Base-by-base conservation (phyloP, 2,329 filamentous ascomycete genomes). In the Elsinoe arachidis region DNA sequence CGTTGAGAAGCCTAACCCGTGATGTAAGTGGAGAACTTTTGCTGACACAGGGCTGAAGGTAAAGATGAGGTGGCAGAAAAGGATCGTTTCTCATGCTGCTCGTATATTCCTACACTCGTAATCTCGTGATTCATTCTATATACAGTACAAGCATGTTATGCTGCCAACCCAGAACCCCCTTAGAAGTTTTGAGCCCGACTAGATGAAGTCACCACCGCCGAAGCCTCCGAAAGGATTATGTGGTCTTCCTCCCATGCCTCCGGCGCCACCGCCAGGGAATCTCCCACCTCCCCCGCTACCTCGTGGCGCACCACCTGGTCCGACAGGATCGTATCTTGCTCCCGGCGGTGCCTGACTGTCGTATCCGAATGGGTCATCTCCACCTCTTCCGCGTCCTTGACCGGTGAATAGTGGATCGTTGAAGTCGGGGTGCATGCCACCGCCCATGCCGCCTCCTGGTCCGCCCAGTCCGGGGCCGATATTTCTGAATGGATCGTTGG, bases 391-490 rank as follows among this genome's bases (percentile, higher is more conserved):
- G 35, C 72, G 71, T 2, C 76, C 74, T 1, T 75, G 72, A 1
- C 76, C 78, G 5, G 79, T 80, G 68, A 96, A 96, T 49, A 96
- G 72, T 5, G 89, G 90, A 67, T 97, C 91, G 65, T 96, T 90
- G 69, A 96, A 93, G 0, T 91, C 95, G 0, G 93, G 93, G 71
- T 96, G 88, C 93, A 99, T 99, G 0, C 93, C 93, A 11, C 86
- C 84, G 10, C 80, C 80, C 17, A 84, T 80, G 12, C 82, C 81
- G 0, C 78, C 60, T 0, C 82, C 79, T 43, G 72, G 73, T n/a
- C 81, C 74, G 49, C 79, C 77, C 30, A 82, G 81, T 5, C 84
- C 81, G 7, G 57, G 56, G 12, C 58, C 55, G 21, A 55, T 54
- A 21, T 38, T 46, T 10, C 54, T 43, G 2, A 96, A 73, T 11